These are phyloP conservation scores for Lenzites betulinus DNA, from an alignment of 768 basidiomycete species.

Conservation along the genomic window DNA sequence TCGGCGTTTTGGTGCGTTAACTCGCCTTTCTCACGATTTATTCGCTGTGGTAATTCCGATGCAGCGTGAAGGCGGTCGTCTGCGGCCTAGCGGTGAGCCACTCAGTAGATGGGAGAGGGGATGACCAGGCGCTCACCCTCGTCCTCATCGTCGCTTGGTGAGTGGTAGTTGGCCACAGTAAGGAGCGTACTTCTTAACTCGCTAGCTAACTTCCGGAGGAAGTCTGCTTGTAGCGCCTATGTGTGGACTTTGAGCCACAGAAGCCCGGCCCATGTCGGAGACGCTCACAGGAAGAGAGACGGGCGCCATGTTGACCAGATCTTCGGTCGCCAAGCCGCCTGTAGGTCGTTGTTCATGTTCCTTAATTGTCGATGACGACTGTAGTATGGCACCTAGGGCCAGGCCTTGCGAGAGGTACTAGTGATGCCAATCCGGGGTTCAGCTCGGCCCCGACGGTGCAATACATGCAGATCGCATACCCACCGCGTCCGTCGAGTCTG, in stretches of 20 bases:
- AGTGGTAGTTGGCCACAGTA: neutral
- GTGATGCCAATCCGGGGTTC: too few species aligned
- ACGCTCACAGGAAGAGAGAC: neutral
- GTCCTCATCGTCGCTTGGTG: neutral
- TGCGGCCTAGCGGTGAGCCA: too few species aligned
- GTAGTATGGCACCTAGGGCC: neutral
- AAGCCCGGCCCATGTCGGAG: neutral
- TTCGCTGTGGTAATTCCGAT: neutral
- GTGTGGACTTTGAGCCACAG: too few species aligned
- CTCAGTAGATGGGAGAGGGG: too few species aligned
- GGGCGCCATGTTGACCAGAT: constrained; percentile 1
- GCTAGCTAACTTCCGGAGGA: neutral
- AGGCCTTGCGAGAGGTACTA: neutral
- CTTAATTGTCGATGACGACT: too few species aligned
- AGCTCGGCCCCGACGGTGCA: too few species aligned
- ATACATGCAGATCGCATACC: too few species aligned
- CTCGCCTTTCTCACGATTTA: neutral
- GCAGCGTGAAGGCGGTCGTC: neutral
- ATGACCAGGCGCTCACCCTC: neutral
- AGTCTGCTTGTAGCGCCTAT: neutral
- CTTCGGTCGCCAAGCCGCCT: constrained; percentile 15
- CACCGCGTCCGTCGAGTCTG: neutral
- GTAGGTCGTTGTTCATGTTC: neutral
- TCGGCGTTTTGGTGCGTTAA: neutral
- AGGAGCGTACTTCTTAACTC: constrained; percentile 14